Evolutionary conservation across 257 asterid species (phyloP), one percentile per base, ranked within the genome.

Genomic region (Echites panduratus): DNA sequence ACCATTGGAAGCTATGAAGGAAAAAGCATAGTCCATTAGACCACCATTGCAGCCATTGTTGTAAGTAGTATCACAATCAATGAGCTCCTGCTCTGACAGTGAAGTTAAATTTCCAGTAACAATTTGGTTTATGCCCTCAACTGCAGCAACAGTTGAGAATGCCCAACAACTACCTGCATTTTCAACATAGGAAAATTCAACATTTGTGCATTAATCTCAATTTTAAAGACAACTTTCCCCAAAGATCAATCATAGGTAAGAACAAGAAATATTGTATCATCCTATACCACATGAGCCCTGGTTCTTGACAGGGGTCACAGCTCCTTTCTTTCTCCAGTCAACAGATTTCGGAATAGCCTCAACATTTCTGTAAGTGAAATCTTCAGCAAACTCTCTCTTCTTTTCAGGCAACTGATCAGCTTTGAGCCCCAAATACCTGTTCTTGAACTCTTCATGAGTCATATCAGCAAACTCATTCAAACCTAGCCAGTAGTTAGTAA

Each of bases 131-230:
- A 89, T 89, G 70, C 96, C 93, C 73, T 89, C 96, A 0, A 89
- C 93, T 24, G 93, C 91, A 70, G 91, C 93, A 61, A 89, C 90
- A 0, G 96, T 89, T 48, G 96, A 87, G 75, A 89, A 89, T 17
- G 96, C 96, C 96, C 96, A 89, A 64, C 96, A 89, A 77, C 96
- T 89, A 40, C 96, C 96, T 89, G 84, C 79, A 73, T 22, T 20
- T 22, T 8, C 3, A 20, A 11, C 0, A 20, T 8, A 1, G 16
- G 26, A 43, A n/a, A 47, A 38, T 66, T 22, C 52, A 66, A 41
- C 32, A 66, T 66, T 16, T 40, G 4, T 38, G 20, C 14, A 22
- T 56, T 32, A 17, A 50, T 16, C 57, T 50, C 24, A 17, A 17
- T 4, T 5, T 0, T 3, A 9, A 50, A 5, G 0, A 17, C 16